These are phyloP conservation scores for Glycine tomentella DNA, from an alignment of 306 rosid species.

Conservation along the genomic window DNA sequence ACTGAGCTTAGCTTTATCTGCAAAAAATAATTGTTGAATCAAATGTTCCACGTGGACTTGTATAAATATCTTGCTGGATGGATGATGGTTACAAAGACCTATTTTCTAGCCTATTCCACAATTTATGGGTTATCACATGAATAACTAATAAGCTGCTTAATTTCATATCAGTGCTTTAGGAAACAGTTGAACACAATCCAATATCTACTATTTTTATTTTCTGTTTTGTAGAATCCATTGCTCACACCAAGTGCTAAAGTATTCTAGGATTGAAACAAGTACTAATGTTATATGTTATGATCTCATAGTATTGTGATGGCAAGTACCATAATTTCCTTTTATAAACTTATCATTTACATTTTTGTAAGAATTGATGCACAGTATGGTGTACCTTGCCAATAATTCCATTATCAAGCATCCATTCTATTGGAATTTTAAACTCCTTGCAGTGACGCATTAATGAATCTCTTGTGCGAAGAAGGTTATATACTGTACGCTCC, in stretches of 20 bases:
- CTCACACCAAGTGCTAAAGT: background rate
- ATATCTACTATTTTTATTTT: background rate
- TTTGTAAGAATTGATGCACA: background rate
- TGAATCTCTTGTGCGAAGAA: conserved; percentile 84
- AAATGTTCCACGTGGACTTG: conserved; percentile 9
- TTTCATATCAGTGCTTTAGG: background rate
- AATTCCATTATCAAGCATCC: conserved; percentile 97
- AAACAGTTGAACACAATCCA: conserved; percentile 1
- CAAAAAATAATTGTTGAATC: conserved; percentile 42
- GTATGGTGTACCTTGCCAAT: conserved; percentile 74
- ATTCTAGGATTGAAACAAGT: background rate
- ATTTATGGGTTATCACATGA: conserved; percentile 22
- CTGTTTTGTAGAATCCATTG: background rate
- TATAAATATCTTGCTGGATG: background rate
- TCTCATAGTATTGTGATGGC: background rate
- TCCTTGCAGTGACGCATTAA: conserved; percentile 86
- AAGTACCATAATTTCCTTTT: too few species aligned
- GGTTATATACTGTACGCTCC: conserved; percentile 89
- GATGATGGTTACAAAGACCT: background rate
- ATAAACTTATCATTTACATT: too few species aligned
- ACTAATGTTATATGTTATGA: background rate
- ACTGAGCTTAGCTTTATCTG: conserved; percentile 94
- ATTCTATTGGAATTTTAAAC: conserved; percentile 82
- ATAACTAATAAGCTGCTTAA: conserved; percentile 9
- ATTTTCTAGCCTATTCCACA: background rate